These are phyloP conservation scores for Fusarium sp. DNA, from an alignment of 2,329 filamentous ascomycete genomes.

Conservation along the genomic window DNA sequence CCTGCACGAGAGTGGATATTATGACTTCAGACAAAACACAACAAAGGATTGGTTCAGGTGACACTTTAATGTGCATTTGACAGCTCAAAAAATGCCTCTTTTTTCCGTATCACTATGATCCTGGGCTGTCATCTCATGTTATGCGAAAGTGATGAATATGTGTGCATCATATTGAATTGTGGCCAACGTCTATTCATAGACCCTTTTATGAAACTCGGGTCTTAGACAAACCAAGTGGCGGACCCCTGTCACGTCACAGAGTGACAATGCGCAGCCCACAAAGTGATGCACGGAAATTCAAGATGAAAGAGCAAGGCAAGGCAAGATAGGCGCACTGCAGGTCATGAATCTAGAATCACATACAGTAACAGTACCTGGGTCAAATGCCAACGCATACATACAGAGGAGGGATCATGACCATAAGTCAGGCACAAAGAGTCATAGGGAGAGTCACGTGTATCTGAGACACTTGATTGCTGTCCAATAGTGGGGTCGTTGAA, in stretches of 20 bases:
- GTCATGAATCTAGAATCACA: constrained; percentile 1
- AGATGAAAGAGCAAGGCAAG: not conserved
- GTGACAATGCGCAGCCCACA: constrained; percentile 8
- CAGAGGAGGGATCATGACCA: not conserved
- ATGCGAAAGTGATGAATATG: constrained; percentile 5
- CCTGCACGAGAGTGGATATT: constrained; percentile 24
- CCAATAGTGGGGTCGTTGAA: constrained; percentile 39
- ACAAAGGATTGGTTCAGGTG: constrained; percentile 11
- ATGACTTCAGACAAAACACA: constrained; percentile 3
- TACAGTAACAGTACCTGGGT: not conserved
- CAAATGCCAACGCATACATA: constrained; percentile 18
- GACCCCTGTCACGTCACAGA: constrained; percentile 17
- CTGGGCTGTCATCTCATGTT: constrained; percentile 2
- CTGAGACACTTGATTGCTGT: constrained; percentile 33
- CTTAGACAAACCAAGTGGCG: constrained; percentile 21
- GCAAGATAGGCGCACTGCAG: not conserved
- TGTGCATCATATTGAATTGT: constrained; percentile 6
- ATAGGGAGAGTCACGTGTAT: constrained; percentile 37
- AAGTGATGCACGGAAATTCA: constrained; percentile 20
- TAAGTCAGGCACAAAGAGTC: constrained; percentile 32
- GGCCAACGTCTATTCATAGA: constrained; percentile 25
- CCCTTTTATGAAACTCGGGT: constrained; percentile 15
- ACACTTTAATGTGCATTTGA: not conserved
- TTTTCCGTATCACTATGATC: not conserved
- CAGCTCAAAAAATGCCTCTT: not conserved